phyloP scores from a whole-genome alignment of 2,329 filamentous ascomycete species.

The Trichoderma afroharzianum region DNA sequence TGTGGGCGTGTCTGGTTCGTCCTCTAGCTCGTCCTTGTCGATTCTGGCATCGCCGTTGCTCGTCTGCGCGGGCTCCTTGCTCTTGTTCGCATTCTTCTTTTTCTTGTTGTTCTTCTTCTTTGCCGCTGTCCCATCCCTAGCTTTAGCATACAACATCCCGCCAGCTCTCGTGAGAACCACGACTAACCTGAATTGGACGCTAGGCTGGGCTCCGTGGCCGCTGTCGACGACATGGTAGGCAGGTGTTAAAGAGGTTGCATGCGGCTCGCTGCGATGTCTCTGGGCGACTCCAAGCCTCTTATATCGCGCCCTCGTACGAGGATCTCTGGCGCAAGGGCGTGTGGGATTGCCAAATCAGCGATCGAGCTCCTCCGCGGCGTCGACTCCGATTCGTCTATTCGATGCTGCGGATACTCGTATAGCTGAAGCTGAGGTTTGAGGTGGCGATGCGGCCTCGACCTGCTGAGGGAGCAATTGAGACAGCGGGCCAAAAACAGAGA shows the following conservation, averaged over 20 bases:
- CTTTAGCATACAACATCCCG: conserved; percentile 32
- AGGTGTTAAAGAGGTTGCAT: conserved; percentile 24
- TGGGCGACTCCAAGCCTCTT: not conserved
- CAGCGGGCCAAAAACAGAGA: not conserved
- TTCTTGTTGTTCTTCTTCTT: conserved; percentile 60
- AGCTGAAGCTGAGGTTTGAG: not conserved
- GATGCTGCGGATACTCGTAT: conserved; percentile 12
- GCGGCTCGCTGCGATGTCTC: conserved; percentile 14
- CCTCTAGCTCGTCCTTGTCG: conserved; percentile 40
- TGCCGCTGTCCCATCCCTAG: conserved; percentile 33
- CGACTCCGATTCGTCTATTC: conserved; percentile 16
- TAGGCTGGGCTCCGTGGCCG: conserved; percentile 34
- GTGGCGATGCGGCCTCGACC: not conserved
- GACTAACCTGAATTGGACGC: conserved; percentile 36
- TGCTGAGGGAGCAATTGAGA: conserved; percentile 12
- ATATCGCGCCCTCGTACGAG: not conserved
- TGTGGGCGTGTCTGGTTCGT: conserved; percentile 41
- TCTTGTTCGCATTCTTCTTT: conserved; percentile 53
- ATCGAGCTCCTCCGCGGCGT: not conserved
- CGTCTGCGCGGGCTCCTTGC: conserved; percentile 38
- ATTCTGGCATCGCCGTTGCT: conserved; percentile 32
- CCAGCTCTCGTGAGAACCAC: conserved; percentile 9
- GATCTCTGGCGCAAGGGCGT: not conserved
- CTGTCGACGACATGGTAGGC: conserved; percentile 40
- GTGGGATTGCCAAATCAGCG: not conserved